These are phyloP conservation scores for Calonectria honghensis DNA, from an alignment of 2,329 filamentous ascomycete genomes.

Conservation along the genomic window DNA sequence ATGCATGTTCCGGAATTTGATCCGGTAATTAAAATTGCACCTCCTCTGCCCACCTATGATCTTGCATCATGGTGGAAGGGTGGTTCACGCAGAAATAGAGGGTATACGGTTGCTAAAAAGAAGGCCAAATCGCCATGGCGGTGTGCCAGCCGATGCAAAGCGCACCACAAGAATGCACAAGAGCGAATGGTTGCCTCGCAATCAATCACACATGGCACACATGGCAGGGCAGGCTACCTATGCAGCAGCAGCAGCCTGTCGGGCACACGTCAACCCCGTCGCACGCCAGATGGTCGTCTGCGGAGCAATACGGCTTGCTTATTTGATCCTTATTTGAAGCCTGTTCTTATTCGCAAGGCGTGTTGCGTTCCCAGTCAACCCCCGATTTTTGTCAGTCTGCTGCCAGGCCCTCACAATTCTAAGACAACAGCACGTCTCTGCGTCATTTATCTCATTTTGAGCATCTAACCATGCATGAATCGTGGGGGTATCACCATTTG, in stretches of 20 bases:
- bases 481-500: not conserved
- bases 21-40: slow-evolving; percentile 12
- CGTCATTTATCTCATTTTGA: not conserved
- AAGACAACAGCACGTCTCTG: not conserved
- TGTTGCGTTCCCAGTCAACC: not conserved
- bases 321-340: not conserved
- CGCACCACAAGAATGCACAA: not conserved
- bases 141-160: not conserved
- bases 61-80: not conserved
- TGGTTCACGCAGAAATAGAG: not conserved
- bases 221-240: not conserved
- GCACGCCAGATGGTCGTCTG: not conserved
- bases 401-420: not conserved
- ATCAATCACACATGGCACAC: not conserved
- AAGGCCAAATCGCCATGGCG: not conserved
- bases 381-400: not conserved
- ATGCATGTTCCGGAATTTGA: not conserved
- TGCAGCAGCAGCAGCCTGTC: not conserved
- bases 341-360: not conserved
- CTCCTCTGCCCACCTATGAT: not conserved
- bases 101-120: not conserved
- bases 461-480: not conserved
- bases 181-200: not conserved
- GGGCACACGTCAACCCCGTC: not conserved
- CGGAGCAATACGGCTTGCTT: not conserved